phyloP scores from a whole-genome alignment of 148 eudicot genomes.

The Rhododendron simsii region DNA sequence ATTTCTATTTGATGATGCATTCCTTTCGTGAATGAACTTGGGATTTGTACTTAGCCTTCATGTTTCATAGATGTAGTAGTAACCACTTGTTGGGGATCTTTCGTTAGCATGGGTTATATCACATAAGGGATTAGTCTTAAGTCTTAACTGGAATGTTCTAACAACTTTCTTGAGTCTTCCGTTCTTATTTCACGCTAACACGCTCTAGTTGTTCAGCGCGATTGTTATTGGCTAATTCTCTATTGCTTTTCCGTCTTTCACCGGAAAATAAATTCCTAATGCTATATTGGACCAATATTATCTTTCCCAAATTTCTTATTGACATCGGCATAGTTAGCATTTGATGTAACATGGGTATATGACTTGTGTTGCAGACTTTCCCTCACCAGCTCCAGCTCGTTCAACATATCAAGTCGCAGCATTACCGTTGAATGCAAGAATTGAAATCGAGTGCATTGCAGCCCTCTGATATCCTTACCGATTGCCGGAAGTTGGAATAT shows the following conservation, averaged over 20 bases:
- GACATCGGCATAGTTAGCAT: background rate
- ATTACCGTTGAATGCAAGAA: conserved; percentile 75
- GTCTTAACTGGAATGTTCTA: background rate
- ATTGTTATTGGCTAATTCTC: too few species aligned
- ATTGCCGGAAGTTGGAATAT: background rate
- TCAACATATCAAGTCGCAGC: conserved; percentile 94
- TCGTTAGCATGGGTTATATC: background rate
- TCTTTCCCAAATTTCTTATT: too few species aligned
- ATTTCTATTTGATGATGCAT: background rate
- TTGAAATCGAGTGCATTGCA: conserved; percentile 95
- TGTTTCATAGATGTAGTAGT: background rate
- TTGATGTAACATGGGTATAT: background rate
- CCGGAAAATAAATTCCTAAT: background rate
- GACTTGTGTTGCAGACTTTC: conserved; percentile 61
- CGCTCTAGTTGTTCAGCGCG: background rate
- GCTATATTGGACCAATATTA: background rate
- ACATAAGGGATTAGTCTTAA: background rate
- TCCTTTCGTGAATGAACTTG: background rate
- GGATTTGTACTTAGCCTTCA: background rate
- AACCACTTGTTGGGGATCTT: background rate
- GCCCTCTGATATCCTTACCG: conserved; percentile 27
- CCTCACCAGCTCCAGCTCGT: conserved; percentile 88
- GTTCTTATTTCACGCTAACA: background rate
- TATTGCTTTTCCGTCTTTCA: too few species aligned
- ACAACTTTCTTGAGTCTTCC: background rate